phyloP scores from a whole-genome alignment of 805 yeast species.

The Sungouiozyma intestinalis region DNA sequence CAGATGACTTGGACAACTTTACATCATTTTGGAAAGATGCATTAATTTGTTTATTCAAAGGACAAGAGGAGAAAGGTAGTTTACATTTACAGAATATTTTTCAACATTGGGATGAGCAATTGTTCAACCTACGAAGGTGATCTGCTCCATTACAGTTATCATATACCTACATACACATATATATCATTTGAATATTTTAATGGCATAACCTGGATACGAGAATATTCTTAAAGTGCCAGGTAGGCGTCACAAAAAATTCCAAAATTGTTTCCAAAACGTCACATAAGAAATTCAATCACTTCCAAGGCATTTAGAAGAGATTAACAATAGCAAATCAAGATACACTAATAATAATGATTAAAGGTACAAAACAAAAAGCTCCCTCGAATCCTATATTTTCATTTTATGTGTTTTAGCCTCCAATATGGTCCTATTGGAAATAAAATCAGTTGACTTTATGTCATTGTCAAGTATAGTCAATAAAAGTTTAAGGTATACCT shows the following conservation, averaged over 20 bases:
- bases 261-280: too few relatives aligned
- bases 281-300: too few relatives aligned
- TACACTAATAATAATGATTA: too few relatives aligned
- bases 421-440: neutral
- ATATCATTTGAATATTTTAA: too few relatives aligned
- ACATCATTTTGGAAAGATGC: slow-evolving; percentile 43
- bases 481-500: neutral
- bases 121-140: slow-evolving; percentile 5
- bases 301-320: too few relatives aligned
- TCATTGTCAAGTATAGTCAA: neutral
- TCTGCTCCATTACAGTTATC: too few relatives aligned
- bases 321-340: too few relatives aligned
- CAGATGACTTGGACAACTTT: slow-evolving; percentile 31
- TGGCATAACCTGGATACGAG: too few relatives aligned
- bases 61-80: slow-evolving; percentile 26
- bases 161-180: too few relatives aligned
- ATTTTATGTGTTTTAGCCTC: neutral
- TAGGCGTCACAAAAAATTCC: neutral
- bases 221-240: neutral
- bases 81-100: slow-evolving; percentile 25
- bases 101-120: slow-evolving; percentile 29
- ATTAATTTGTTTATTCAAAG: slow-evolving; percentile 34
- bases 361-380: too few relatives aligned
- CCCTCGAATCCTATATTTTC: too few relatives aligned
- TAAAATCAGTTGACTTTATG: neutral